Percentiles rank a stretch among this genome's conserved stretches.
These are phyloP conservation scores for Rhizopogon sp. DNA, from an alignment of 768 basidiomycete genomes.

Conservation along the genomic window DNA sequence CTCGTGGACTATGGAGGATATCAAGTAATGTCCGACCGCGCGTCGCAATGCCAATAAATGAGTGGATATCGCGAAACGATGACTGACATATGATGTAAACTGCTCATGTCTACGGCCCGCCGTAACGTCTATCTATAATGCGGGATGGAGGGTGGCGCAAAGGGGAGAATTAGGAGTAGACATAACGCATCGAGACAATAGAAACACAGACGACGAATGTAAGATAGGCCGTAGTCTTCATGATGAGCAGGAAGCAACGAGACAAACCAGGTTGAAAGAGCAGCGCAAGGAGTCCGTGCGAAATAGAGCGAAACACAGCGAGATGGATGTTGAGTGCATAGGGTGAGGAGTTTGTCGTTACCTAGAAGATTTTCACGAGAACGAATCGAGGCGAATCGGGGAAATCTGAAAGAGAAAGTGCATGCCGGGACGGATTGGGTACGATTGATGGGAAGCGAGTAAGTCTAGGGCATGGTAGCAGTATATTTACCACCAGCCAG, in stretches of 20 bases:
- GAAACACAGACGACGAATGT: constrained; percentile 35
- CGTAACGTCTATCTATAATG: constrained; percentile 39
- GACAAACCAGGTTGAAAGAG: constrained; percentile 57
- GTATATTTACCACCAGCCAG: constrained; percentile 45
- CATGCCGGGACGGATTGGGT: constrained; percentile 3
- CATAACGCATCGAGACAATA: constrained; percentile 28
- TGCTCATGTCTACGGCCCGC: constrained; percentile 45
- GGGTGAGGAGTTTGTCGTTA: constrained; percentile 11
- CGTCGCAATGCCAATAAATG: constrained; percentile 39
- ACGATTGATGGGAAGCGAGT: constrained; percentile 5
- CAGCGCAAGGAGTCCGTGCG: constrained; percentile 49
- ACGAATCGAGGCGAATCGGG: constrained; percentile 12
- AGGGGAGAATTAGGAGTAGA: constrained; percentile 9
- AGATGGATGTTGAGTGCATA: constrained; percentile 9
- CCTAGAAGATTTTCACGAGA: constrained; percentile 19
- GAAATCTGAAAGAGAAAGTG: constrained; percentile 11
- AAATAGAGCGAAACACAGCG: constrained; percentile 24
- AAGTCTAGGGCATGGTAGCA: constrained; percentile 2
- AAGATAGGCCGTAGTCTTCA: constrained; percentile 39
- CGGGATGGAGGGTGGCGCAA: constrained; percentile 21
- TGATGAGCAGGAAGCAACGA: constrained; percentile 48
- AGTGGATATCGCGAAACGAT: constrained; percentile 52
- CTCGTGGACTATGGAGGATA: constrained; percentile 45
- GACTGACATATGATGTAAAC: constrained; percentile 38
- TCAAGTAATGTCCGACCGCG: constrained; percentile 43